Conservation (phyloP, 2,329 filamentous ascomycete genomes). For the Mariannaea elegans region DNA sequence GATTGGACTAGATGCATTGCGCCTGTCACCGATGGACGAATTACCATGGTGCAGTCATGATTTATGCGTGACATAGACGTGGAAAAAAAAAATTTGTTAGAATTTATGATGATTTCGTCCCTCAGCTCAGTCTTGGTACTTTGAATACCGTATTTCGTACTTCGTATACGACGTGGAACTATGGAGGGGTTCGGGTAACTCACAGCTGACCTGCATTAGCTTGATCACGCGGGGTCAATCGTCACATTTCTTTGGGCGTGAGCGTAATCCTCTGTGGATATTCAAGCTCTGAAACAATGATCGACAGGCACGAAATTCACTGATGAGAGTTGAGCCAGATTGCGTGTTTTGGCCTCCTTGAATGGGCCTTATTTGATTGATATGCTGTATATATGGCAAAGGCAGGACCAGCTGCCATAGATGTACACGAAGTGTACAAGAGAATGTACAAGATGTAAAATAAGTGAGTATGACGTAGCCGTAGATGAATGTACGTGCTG, state of each 20-base stretch:
- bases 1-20: constrained; percentile 85
- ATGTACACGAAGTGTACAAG: background rate
- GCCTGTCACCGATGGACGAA: constrained; percentile 80
- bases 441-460: background rate
- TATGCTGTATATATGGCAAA: background rate
- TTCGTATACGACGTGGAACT: no score
- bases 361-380: background rate
- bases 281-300: no score
- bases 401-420: background rate
- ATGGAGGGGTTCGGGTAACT: no score
- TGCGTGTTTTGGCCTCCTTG: background rate
- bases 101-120: no score
- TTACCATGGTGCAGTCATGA: constrained; percentile 56
- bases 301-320: background rate
- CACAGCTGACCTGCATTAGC: no score
- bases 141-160: no score
- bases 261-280: no score
- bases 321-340: background rate
- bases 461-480: background rate
- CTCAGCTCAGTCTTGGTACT: no score
- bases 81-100: background rate
- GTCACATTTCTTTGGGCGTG: no score
- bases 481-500: background rate
- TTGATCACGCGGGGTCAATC: no score
- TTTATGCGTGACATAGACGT: background rate